Evolutionary conservation across 1,139 yeast species (phyloP).

Genomic region (Geotrichum cucujoidarum): DNA sequence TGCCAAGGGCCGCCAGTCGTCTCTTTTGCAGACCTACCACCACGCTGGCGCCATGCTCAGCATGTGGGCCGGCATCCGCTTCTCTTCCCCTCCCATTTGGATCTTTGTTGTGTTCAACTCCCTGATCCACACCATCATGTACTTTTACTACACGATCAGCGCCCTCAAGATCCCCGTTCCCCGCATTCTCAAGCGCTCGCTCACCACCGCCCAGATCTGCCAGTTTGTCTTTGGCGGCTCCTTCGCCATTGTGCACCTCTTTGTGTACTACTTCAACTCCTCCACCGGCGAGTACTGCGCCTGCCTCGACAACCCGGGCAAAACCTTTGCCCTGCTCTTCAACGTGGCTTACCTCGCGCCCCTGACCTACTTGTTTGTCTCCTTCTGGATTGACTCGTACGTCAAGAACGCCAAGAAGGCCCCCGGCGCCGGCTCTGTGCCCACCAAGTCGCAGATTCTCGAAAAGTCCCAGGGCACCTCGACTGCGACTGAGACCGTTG

Average conservation of each 20-base stretch:
- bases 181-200: conserved; percentile 49
- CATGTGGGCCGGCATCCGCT: conserved; percentile 78
- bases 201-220: conserved; percentile 65
- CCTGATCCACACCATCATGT: conserved; percentile 72
- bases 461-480: neutral
- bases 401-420: conserved; percentile 22
- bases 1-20: conserved; percentile 64
- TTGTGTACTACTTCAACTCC: conserved; percentile 55
- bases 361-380: conserved; percentile 62
- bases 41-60: conserved; percentile 81
- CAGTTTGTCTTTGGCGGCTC: conserved; percentile 71
- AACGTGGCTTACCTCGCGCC: conserved; percentile 67
- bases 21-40: conserved; percentile 68
- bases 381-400: conserved; percentile 65
- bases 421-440: neutral
- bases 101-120: conserved; percentile 76
- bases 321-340: conserved; percentile 57
- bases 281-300: conserved; percentile 43
- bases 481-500: neutral
- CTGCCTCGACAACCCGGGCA: conserved; percentile 58
- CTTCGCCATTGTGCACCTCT: conserved; percentile 58
- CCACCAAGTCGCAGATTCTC: neutral
- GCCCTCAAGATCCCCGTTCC: conserved; percentile 62
- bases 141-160: conserved; percentile 62
- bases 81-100: conserved; percentile 74